phyloP scores from a whole-genome alignment of 768 basidiomycete genomes.

The Lactarius sp. region DNA sequence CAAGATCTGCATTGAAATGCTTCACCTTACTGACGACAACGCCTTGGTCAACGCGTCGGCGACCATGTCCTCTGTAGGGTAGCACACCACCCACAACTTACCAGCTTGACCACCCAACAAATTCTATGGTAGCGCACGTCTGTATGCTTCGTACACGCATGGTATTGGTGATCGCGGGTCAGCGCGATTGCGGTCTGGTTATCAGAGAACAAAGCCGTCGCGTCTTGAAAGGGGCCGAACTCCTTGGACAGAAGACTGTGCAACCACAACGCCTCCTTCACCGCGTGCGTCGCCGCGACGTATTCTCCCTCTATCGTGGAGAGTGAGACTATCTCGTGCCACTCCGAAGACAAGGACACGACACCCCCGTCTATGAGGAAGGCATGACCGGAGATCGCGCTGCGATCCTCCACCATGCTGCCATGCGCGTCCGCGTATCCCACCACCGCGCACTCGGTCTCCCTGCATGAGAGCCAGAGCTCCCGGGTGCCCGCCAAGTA shows the following conservation, averaged over 20 bases:
- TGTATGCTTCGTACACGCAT: background rate
- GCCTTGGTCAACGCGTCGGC: background rate
- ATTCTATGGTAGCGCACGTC: background rate
- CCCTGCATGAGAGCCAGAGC: no score
- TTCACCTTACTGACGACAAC: no score
- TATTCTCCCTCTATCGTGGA: background rate
- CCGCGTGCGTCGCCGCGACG: background rate
- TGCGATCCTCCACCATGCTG: no score
- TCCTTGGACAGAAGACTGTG: background rate
- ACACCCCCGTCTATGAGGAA: no score
- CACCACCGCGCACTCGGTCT: no score
- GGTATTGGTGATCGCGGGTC: background rate
- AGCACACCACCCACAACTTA: no score
- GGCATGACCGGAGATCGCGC: no score
- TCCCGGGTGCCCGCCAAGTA: conserved; percentile 36
- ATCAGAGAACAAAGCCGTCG: no score
- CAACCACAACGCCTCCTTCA: background rate
- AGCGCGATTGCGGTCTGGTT: background rate
- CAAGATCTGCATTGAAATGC: no score
- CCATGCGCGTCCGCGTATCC: no score
- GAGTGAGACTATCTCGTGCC: background rate
- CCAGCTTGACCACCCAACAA: no score
- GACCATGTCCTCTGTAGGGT: background rate
- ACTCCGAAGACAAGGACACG: no score
- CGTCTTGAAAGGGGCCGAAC: background rate